phyloP scores from a whole-genome alignment of 2,329 filamentous ascomycete species.

The Trichoderma guizhouense region DNA sequence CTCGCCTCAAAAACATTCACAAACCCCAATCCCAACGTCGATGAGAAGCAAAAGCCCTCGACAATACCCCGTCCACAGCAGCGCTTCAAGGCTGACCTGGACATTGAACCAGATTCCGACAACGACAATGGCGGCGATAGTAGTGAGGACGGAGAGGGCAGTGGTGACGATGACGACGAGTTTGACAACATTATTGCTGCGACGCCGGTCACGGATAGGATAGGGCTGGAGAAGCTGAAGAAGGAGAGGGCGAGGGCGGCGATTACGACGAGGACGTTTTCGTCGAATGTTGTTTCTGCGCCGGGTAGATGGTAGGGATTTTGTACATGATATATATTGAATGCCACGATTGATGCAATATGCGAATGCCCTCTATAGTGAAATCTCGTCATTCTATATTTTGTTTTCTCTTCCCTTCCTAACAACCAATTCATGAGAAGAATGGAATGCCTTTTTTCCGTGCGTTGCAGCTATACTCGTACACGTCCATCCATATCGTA shows the following conservation, averaged over 20 bases:
- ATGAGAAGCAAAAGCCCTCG: slow-evolving; percentile 55
- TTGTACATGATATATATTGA: not conserved
- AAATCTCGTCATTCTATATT: not conserved
- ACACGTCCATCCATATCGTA: slow-evolving; percentile 12
- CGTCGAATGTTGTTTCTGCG: slow-evolving; percentile 47
- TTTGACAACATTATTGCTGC: slow-evolving; percentile 94
- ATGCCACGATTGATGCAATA: not conserved
- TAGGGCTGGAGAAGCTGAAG: slow-evolving; percentile 60
- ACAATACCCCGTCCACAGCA: slow-evolving; percentile 59
- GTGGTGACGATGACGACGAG: slow-evolving; percentile 63
- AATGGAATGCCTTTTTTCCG: not conserved
- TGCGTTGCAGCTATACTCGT: not conserved
- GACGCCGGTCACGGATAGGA: slow-evolving; percentile 81
- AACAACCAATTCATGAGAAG: not conserved
- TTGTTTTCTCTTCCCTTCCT: not conserved
- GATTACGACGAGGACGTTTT: slow-evolving; percentile 50
- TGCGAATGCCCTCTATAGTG: not conserved
- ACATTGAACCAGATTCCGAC: slow-evolving; percentile 57
- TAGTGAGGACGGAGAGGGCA: slow-evolving; percentile 59
- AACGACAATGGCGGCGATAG: slow-evolving; percentile 50
- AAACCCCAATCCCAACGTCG: slow-evolving; percentile 45
- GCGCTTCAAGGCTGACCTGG: slow-evolving; percentile 55
- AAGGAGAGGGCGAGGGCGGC: slow-evolving; percentile 51
- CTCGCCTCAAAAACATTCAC: slow-evolving; percentile 86
- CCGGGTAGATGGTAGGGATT: slow-evolving; percentile 43